These are phyloP conservation scores for Boletales sp. DNA, from an alignment of 768 basidiomycete species.

Conservation along the genomic window DNA sequence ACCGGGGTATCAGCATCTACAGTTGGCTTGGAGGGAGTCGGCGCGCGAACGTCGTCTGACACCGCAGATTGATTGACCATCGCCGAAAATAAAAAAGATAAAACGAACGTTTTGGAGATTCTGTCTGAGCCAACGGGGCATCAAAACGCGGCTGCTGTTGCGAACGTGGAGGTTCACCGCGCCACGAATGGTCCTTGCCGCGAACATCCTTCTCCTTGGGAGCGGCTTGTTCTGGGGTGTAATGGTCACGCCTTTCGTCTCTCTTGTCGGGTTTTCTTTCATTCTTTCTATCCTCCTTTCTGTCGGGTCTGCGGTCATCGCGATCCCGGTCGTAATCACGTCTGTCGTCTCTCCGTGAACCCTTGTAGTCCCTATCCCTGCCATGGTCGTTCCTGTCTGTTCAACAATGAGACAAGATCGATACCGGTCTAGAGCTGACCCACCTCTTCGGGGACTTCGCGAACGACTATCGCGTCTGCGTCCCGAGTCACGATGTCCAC, in stretches of 20 bases:
- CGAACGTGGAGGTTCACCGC: constrained; percentile 20
- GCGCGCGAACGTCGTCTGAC: constrained; percentile 7
- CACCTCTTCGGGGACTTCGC: constrained; percentile 34
- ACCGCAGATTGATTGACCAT: background rate
- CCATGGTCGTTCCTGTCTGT: constrained; percentile 35
- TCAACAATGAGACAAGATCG: constrained; percentile 1
- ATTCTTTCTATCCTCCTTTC: constrained; percentile 29
- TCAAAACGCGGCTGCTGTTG: constrained; percentile 16
- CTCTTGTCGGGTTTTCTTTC: constrained; percentile 30
- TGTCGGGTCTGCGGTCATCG: constrained; percentile 29
- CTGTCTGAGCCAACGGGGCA: constrained; percentile 7
- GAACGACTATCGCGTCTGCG: constrained; percentile 40
- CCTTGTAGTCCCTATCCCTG: constrained; percentile 38
- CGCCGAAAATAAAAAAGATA: background rate
- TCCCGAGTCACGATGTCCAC: constrained; percentile 32
- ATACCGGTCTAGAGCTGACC: background rate
- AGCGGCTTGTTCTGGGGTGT: constrained; percentile 36
- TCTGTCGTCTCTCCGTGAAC: constrained; percentile 30
- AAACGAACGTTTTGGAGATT: constrained; percentile 15
- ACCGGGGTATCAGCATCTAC: constrained; percentile 42
- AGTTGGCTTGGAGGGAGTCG: constrained; percentile 27
- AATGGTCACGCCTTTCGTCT: constrained; percentile 41
- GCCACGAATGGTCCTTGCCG: constrained; percentile 19
- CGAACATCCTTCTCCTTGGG: constrained; percentile 25
- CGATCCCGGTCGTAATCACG: constrained; percentile 30